Evolutionary conservation across 352 stramenopile genomes (phyloP).

Genomic region (Phytopythium boreale): DNA sequence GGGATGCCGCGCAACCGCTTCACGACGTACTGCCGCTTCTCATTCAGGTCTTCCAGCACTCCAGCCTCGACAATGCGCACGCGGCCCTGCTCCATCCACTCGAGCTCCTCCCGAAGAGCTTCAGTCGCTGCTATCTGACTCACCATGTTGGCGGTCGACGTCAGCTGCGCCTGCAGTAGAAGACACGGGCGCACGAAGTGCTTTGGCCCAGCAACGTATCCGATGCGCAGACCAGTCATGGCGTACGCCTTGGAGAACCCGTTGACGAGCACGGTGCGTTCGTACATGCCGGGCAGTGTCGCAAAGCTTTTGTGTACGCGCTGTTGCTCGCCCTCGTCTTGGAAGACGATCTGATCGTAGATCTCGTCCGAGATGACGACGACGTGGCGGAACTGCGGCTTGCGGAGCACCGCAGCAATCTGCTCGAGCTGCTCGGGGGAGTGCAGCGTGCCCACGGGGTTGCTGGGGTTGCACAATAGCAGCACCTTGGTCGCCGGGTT

Average conservation of each 20-base stretch:
- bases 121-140: conserved; percentile 90
- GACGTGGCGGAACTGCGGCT: conserved; percentile 67
- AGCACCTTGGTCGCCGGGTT: conserved; percentile 79
- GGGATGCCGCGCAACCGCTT: conserved; percentile 75
- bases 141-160: conserved; percentile 91
- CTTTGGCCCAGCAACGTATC: conserved; percentile 81
- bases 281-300: conserved; percentile 76
- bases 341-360: conserved; percentile 94
- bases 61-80: conserved; percentile 40
- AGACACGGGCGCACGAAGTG: conserved; percentile 82
- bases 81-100: conserved; percentile 34
- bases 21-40: conserved; percentile 91
- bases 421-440: conserved; percentile 39
- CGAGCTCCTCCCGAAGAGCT: conserved; percentile 82
- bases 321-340: conserved; percentile 50
- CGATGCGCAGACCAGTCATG: conserved; percentile 95
- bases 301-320: conserved; percentile 68
- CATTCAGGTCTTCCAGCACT: conserved; percentile 44
- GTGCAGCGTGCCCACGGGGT: conserved; percentile 91
- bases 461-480: conserved; percentile 96
- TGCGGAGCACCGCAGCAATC: conserved; percentile 51
- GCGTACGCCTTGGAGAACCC: conserved; percentile 96
- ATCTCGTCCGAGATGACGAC: conserved; percentile 95
- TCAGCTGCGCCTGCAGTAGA: conserved; percentile 95
- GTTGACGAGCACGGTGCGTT: conserved; percentile 93